Conservation (phyloP, 305 asterid species). For the Solanum hybrid region DNA sequence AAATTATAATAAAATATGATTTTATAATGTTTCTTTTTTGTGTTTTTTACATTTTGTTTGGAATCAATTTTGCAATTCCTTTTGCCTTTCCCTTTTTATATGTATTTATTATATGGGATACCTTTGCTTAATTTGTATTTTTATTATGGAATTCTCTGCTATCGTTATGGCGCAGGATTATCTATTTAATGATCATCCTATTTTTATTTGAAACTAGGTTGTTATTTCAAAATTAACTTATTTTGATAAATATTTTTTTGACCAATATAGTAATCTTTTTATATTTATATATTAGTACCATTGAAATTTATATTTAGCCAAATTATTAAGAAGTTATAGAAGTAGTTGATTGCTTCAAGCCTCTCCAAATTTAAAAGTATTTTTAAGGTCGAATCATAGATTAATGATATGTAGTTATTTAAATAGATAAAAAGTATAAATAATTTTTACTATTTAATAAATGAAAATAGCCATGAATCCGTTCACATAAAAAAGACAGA, state of each 20-base stretch:
- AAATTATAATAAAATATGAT: not conserved
- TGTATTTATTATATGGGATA: not conserved
- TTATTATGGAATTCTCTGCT: not conserved
- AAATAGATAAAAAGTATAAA: not conserved
- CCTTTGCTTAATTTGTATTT: not conserved
- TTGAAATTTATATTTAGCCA: not conserved
- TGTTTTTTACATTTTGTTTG: not conserved
- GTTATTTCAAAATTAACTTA: not conserved
- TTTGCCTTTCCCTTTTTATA: not conserved
- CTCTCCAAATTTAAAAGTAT: not conserved
- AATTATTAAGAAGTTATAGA: not conserved
- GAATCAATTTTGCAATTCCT: not conserved
- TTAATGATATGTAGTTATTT: not conserved
- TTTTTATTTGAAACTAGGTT: not conserved
- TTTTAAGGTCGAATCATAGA: not conserved
- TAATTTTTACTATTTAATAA: not conserved
- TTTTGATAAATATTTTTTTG: not conserved
- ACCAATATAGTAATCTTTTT: not conserved
- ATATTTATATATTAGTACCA: not conserved
- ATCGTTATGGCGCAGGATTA: not conserved
- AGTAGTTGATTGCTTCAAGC: not conserved
- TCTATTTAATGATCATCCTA: not conserved
- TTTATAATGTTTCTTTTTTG: not conserved
- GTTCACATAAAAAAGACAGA: not conserved
- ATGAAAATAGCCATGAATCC: not conserved